phyloP scores from a whole-genome alignment of 345 rosid species.

The Sisymbrium irio region DNA sequence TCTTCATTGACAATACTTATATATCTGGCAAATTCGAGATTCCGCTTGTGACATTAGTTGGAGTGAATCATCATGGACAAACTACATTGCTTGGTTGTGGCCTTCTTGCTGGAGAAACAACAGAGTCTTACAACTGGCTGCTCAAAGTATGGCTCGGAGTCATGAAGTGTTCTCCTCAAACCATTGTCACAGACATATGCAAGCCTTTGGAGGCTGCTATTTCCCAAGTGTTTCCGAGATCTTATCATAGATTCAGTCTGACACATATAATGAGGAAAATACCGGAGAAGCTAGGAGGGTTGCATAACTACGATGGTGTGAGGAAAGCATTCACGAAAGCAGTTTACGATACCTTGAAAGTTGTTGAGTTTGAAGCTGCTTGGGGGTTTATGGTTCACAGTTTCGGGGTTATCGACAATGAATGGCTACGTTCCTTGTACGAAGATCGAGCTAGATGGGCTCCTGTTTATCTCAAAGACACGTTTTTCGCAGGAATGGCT shows the following conservation, averaged over 20 bases:
- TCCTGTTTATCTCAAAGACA: conserved; percentile 77
- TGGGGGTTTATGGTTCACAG: conserved; percentile 68
- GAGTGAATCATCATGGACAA: conserved; percentile 66
- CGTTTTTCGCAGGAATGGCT: conserved; percentile 61
- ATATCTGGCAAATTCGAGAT: conserved; percentile 54
- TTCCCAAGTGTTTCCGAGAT: conserved; percentile 55
- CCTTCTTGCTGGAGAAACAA: conserved; percentile 60
- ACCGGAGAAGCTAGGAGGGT: conserved; percentile 55
- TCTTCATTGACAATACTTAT: conserved; percentile 55
- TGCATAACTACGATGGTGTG: conserved; percentile 50
- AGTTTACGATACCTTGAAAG: conserved; percentile 55
- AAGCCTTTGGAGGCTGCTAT: conserved; percentile 57
- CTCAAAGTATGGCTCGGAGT: conserved; percentile 49
- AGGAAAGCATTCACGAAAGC: conserved; percentile 50
- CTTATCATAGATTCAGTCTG: conserved; percentile 49
- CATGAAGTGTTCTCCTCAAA: conserved; percentile 56
- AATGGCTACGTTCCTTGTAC: conserved; percentile 64
- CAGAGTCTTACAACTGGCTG: conserved; percentile 62
- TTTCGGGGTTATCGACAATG: conserved; percentile 54
- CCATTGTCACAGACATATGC: conserved; percentile 60
- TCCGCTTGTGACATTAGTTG: conserved; percentile 59
- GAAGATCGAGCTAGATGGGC: conserved; percentile 80
- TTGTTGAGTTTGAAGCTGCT: conserved; percentile 64
- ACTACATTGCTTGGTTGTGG: conserved; percentile 62
- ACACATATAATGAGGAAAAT: conserved; percentile 49